These are phyloP conservation scores for Chlamydomonas schloesseri DNA, from an alignment of 139 green algal genomes.

Conservation along the genomic window DNA sequence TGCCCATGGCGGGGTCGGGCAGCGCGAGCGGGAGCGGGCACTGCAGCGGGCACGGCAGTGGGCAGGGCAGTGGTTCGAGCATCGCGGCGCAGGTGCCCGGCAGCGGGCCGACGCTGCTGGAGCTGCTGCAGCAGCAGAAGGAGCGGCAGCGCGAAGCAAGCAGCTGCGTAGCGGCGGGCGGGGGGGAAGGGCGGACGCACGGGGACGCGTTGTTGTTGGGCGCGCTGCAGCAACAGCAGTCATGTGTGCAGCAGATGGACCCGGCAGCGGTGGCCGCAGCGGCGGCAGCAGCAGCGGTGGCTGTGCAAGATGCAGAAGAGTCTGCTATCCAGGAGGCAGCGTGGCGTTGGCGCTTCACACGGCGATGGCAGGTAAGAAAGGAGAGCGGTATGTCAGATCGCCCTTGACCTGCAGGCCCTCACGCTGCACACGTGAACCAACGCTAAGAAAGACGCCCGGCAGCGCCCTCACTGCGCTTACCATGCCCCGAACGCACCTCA, in stretches of 20 bases:
- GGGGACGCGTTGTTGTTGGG: too few species aligned
- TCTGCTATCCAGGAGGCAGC: conserved; percentile 48
- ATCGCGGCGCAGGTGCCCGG: background rate
- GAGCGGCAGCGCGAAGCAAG: background rate
- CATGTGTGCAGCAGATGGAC: too few species aligned
- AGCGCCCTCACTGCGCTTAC: too few species aligned
- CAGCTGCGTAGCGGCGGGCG: background rate
- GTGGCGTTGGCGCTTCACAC: conserved; percentile 69
- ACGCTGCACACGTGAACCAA: too few species aligned
- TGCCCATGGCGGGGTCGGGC: background rate
- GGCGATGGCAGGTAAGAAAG: conserved; percentile 56
- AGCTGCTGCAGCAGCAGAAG: background rate
- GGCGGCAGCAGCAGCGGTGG: background rate
- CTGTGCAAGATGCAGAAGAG: conserved; percentile 32
- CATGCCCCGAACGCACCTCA: too few species aligned
- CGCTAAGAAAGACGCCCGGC: too few species aligned
- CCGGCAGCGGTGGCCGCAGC: background rate
- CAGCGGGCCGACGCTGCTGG: background rate
- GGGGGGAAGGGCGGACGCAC: background rate
- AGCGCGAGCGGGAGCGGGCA: background rate
- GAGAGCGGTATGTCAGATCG: too few species aligned
- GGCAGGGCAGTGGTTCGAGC: background rate
- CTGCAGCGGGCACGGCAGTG: conserved; percentile 7
- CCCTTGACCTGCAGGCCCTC: too few species aligned
- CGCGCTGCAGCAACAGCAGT: too few species aligned